phyloP scores from a whole-genome alignment of 192 early-diverging fungal species.

The Entomortierella chlamydospora region DNA sequence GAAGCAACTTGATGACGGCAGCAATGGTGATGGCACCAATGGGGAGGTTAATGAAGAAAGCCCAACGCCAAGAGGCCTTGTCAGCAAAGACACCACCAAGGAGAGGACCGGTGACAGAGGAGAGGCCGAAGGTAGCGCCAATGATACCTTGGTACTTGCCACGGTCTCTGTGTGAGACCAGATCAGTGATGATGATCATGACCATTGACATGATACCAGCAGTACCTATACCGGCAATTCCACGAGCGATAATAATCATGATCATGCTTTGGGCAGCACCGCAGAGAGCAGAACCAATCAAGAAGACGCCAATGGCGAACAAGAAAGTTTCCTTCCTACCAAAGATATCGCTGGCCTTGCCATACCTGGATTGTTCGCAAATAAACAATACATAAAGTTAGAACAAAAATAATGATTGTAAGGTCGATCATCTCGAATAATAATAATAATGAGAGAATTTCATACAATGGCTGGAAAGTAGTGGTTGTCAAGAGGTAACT shows the following conservation, averaged over 20 bases:
- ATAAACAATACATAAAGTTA: slow-evolving; percentile 1
- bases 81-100: slow-evolving; percentile 73
- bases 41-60: slow-evolving; percentile 70
- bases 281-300: too few species aligned
- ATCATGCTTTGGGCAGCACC: too few species aligned
- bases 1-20: slow-evolving; percentile 61
- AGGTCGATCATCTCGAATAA: too few species aligned
- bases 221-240: slow-evolving; percentile 79
- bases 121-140: slow-evolving; percentile 62
- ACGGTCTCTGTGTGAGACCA: slow-evolving; percentile 70
- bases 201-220: slow-evolving; percentile 69
- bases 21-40: slow-evolving; percentile 62
- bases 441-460: neutral
- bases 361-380: slow-evolving; percentile 60
- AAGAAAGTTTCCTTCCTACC: slow-evolving; percentile 78
- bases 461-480: slow-evolving; percentile 73
- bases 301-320: slow-evolving; percentile 55
- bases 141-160: slow-evolving; percentile 74
- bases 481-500: slow-evolving; percentile 75
- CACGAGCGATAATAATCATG: slow-evolving; percentile 61
- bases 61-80: slow-evolving; percentile 66
- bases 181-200: slow-evolving; percentile 78
- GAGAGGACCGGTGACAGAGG: slow-evolving; percentile 67
- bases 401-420: neutral
- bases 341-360: slow-evolving; percentile 81